Percentiles rank a stretch among this genome's conserved stretches.
Conservation (phyloP, 805 yeast genomes). For the Nematodospora valgi region DNA sequence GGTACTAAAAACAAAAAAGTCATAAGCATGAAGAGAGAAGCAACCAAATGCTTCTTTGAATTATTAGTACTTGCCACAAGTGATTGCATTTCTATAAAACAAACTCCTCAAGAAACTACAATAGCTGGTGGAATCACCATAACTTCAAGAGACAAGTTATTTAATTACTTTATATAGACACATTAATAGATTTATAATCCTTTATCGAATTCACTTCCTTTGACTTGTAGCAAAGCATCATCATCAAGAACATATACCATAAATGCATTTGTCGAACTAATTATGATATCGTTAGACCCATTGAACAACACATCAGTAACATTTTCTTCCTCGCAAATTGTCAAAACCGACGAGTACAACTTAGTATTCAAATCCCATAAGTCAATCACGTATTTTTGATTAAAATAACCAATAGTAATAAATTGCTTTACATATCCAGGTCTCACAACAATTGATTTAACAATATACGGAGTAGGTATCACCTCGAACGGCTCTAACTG, state of each 20-base stretch:
- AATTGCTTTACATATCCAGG: constrained; percentile 21
- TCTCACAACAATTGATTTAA: constrained; percentile 15
- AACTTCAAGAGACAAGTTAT: constrained; percentile 40
- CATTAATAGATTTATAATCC: neutral
- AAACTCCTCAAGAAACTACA: constrained; percentile 32
- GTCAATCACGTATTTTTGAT: constrained; percentile 16
- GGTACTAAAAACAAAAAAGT: constrained; percentile 13
- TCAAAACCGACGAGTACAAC: constrained; percentile 16
- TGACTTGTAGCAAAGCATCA: too few species aligned
- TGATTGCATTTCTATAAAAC: constrained; percentile 64
- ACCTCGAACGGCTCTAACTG: constrained; percentile 11
- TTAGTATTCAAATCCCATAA: constrained; percentile 27
- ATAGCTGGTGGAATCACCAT: constrained; percentile 61
- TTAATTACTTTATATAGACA: constrained; percentile 11
- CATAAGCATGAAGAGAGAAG: constrained; percentile 38
- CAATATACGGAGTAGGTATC: constrained; percentile 19
- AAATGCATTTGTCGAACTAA: too few species aligned
- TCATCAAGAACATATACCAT: too few species aligned
- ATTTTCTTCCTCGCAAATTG: constrained; percentile 2
- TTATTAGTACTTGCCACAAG: constrained; percentile 76
- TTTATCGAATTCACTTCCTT: constrained; percentile 3
- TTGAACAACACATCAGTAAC: too few species aligned
- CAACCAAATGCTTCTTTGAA: constrained; percentile 77
- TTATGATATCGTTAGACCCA: too few species aligned
- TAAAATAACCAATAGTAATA: constrained; percentile 20